A percentile compares a stretch with the other conserved stretches of the same genome.
These are phyloP conservation scores for Candida mattraensis DNA, from an alignment of 805 yeast species.

Conservation along the genomic window DNA sequence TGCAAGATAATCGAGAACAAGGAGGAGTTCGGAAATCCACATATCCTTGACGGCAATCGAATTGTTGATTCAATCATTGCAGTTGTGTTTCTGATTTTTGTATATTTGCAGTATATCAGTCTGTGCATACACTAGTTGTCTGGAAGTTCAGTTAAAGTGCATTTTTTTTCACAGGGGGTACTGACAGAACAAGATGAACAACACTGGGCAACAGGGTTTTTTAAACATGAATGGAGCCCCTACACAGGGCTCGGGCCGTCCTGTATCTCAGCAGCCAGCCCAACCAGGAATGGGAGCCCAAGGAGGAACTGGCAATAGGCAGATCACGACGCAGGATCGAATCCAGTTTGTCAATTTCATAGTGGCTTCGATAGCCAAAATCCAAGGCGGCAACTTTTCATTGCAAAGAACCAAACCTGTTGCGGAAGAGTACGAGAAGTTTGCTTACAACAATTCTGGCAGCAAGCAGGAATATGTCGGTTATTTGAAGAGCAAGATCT, in stretches of 20 bases:
- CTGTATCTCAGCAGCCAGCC: constrained; percentile 4
- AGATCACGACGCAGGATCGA: constrained; percentile 32
- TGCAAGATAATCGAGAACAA: no score
- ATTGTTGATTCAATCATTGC: no score
- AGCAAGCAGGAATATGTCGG: constrained; percentile 59
- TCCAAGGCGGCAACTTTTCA: constrained; percentile 33
- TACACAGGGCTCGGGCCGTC: constrained; percentile 7
- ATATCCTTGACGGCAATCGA: no score
- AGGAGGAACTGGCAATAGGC: constrained; percentile 11
- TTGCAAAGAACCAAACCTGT: constrained; percentile 46
- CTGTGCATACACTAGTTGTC: no score
- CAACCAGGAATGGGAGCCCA: constrained; percentile 11
- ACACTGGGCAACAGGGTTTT: constrained; percentile 10
- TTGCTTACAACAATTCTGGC: constrained; percentile 57
- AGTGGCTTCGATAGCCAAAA: constrained; percentile 32
- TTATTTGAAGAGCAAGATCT: constrained; percentile 41
- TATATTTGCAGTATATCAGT: no score
- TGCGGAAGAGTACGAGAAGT: constrained; percentile 73
- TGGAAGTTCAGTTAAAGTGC: no score
- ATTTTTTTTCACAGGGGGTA: no score
- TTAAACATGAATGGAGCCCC: constrained; percentile 6
- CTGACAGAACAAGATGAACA: constrained; percentile 11
- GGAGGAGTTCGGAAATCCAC: no score
- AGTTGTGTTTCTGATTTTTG: no score
- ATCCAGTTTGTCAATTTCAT: constrained; percentile 33